Conservation (phyloP, 1,284 basidiomycete species). For the Testicularia cyperi region DNA sequence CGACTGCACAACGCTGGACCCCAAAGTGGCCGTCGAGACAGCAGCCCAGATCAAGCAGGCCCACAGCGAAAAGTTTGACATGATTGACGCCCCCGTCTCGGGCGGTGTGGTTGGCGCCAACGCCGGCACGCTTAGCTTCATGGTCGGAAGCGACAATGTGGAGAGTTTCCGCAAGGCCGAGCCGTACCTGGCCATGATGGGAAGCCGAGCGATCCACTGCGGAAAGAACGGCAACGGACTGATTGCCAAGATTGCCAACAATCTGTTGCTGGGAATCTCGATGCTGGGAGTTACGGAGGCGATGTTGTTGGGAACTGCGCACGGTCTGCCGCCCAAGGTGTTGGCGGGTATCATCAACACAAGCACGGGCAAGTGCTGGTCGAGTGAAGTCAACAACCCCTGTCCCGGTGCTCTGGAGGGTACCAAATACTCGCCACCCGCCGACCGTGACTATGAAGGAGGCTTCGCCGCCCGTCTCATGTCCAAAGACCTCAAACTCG, state of each 20-base stretch:
- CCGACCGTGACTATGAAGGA: constrained; percentile 76
- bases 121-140: constrained; percentile 75
- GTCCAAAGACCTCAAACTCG: constrained; percentile 50
- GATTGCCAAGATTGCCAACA: constrained; percentile 57
- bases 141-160: constrained; percentile 74
- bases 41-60: constrained; percentile 67
- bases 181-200: constrained; percentile 69
- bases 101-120: constrained; percentile 86
- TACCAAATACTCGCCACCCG: constrained; percentile 72
- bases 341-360: constrained; percentile 56
- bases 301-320: constrained; percentile 50
- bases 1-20: constrained; percentile 84
- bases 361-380: constrained; percentile 69
- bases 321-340: constrained; percentile 42
- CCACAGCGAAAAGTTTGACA: constrained; percentile 60
- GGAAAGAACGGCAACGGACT: constrained; percentile 71
- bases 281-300: constrained; percentile 53
- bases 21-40: constrained; percentile 71
- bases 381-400: constrained; percentile 82
- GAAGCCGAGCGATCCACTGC: constrained; percentile 77
- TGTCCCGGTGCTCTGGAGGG: constrained; percentile 70
- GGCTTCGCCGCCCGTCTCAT: constrained; percentile 48
- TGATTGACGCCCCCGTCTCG: constrained; percentile 88
- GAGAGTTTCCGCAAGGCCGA: constrained; percentile 67
- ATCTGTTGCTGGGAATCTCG: constrained; percentile 49